These are phyloP conservation scores for Novakomyces olei DNA, from an alignment of 805 yeast genomes.

Conservation along the genomic window DNA sequence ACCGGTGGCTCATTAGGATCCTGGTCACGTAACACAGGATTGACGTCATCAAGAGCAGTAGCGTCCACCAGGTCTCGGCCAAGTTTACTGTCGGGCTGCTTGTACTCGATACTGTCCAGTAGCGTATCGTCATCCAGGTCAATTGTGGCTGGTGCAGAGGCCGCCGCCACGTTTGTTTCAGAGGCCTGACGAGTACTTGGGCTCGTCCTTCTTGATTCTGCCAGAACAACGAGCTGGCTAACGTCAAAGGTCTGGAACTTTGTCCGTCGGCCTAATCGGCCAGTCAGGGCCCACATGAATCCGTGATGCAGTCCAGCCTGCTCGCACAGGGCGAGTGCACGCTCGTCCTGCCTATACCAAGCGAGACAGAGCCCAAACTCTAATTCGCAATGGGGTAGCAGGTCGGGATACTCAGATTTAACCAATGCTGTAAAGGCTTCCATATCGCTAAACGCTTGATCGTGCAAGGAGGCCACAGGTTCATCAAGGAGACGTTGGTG, in stretches of 20 bases:
- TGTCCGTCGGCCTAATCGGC: constrained; percentile 73
- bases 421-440: not conserved
- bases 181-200: not conserved
- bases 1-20: constrained; percentile 73
- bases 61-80: no score
- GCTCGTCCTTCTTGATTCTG: constrained; percentile 18
- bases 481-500: constrained; percentile 16
- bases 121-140: constrained; percentile 3
- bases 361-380: constrained; percentile 12
- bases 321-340: constrained; percentile 20
- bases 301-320: constrained; percentile 13
- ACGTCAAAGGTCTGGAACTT: constrained; percentile 54
- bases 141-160: constrained; percentile 1
- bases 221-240: constrained; percentile 55
- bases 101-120: constrained; percentile 1
- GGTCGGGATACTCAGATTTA: constrained; percentile 1
- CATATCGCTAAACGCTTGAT: constrained; percentile 9
- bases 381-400: constrained; percentile 6
- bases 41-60: constrained; percentile 17
- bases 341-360: constrained; percentile 18
- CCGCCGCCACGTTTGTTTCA: not conserved
- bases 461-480: constrained; percentile 13
- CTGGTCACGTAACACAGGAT: constrained; percentile 15
- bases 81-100: not conserved
- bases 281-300: constrained; percentile 48